phyloP scores from a whole-genome alignment of 129 eudicot genomes.

The Dittrichia graveolens region DNA sequence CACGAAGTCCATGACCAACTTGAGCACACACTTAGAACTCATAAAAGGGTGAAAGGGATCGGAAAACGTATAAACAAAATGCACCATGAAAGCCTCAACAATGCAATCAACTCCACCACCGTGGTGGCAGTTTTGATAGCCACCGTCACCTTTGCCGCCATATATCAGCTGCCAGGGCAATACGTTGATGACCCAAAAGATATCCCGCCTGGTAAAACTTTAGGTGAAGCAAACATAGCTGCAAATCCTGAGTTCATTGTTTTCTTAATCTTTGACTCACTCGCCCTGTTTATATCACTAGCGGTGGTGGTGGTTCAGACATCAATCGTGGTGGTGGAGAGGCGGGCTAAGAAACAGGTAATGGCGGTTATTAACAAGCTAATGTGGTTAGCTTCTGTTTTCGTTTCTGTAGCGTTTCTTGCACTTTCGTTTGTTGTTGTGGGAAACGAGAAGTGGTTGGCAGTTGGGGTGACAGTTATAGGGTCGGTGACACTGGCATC shows the following conservation, averaged over 20 bases:
- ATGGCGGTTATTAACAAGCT: constrained; percentile 69
- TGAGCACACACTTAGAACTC: constrained; percentile 62
- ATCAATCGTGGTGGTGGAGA: constrained; percentile 65
- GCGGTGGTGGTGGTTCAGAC: constrained; percentile 83
- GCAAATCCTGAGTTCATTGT: constrained; percentile 51
- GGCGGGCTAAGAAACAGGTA: constrained; percentile 60
- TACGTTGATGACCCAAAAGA: constrained; percentile 41
- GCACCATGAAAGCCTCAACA: constrained; percentile 73
- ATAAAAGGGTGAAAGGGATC: constrained; percentile 50
- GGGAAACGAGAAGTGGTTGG: constrained; percentile 64
- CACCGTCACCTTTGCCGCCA: constrained; percentile 74
- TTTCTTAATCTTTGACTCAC: constrained; percentile 58
- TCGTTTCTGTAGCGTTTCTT: constrained; percentile 65
- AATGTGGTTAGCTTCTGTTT: constrained; percentile 77
- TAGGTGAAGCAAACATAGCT: constrained; percentile 68
- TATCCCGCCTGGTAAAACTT: constrained; percentile 18
- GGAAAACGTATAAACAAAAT: constrained; percentile 65
- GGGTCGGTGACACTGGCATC: constrained; percentile 70
- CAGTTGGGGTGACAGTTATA: constrained; percentile 62
- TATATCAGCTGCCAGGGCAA: constrained; percentile 68
- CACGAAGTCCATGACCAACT: constrained; percentile 71
- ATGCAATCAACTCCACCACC: constrained; percentile 72
- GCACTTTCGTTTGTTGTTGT: constrained; percentile 64
- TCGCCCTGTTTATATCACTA: constrained; percentile 66
- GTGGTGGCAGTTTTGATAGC: constrained; percentile 77